These are phyloP conservation scores for Aureobasidium sp. DNA, from an alignment of 2,329 filamentous ascomycete species.

Conservation along the genomic window DNA sequence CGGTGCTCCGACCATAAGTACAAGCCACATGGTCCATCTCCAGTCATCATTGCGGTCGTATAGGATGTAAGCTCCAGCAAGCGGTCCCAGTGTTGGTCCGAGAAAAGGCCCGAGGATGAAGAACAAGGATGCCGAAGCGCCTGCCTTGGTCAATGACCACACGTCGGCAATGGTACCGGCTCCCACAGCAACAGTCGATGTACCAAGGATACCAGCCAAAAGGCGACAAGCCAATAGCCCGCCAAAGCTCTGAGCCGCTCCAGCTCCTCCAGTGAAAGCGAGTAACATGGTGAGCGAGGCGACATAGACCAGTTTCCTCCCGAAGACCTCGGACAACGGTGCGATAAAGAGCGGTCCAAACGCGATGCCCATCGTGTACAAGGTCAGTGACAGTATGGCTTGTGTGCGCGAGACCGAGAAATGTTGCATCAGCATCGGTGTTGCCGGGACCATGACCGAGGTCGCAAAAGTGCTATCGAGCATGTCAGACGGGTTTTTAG, in stretches of 20 bases:
- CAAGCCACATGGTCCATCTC: constrained; percentile 40
- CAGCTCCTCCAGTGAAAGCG: constrained; percentile 29
- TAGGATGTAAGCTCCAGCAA: constrained; percentile 39
- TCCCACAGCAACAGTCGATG: constrained; percentile 36
- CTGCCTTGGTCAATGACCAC: neutral
- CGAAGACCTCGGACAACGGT: constrained; percentile 64
- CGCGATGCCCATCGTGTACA: constrained; percentile 58
- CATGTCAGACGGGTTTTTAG: neutral
- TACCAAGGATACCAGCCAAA: constrained; percentile 29
- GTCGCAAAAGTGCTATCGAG: neutral
- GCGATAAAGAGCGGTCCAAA: constrained; percentile 67
- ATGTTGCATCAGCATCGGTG: constrained; percentile 21
- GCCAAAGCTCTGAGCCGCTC: constrained; percentile 55
- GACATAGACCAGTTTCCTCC: constrained; percentile 61
- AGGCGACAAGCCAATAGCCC: constrained; percentile 63
- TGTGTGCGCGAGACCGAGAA: constrained; percentile 51
- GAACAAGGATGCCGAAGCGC: neutral
- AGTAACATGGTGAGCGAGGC: constrained; percentile 52
- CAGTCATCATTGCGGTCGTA: constrained; percentile 33
- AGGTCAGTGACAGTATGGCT: constrained; percentile 52
- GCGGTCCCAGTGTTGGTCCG: constrained; percentile 33
- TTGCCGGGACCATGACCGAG: neutral
- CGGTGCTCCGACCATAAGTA: constrained; percentile 35
- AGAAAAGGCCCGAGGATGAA: constrained; percentile 38
- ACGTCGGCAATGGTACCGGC: constrained; percentile 25